Base-by-base conservation (phyloP, 805 yeast genomes). In the Candida wancherniae region DNA sequence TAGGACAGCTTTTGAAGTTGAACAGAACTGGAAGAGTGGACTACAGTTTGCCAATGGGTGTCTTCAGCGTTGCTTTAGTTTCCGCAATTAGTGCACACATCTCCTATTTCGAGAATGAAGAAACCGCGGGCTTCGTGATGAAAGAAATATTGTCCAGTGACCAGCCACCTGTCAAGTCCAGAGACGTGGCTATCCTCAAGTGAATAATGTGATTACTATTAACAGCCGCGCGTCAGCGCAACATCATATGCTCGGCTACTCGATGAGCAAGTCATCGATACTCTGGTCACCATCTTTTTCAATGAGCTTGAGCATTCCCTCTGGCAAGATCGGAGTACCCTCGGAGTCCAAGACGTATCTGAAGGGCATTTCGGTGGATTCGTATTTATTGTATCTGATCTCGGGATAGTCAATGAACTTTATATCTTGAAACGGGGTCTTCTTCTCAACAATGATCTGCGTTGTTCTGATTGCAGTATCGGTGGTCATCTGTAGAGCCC, bases 341-440 rank as follows among this genome's bases (percentile, higher is more conserved):
- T 69, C 45, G 0, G 50, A 55, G 45, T 83, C 84, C 36, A 79
- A 59, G 11, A 90, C 81, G 49, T 90, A 90, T 52, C 98, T 71
- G 63, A 90, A 90, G 3, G 98, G 98, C 98, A 90, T 90, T 53
- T 90, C 97, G 0, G 96, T 87, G 3, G 94, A 84, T 58, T 92
- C 98, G 50, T 84, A 76, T 54, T 80, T 81, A 58, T 69, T 80
- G 63, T 84, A 90, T 53, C 86, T 75, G 46, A 90, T 81, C 58
- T 90, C 97, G 3, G 98, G 98, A 53, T 84, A 87, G 55, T 92
- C 97, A 31, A 90, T 76, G 54, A 85, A 90, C 34, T 75, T 73
- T 40, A 92, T 85, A 30, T 83, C 73, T 40, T 82, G 84, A 47
- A 90, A 83, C 33, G 52, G 48, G 9, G 39, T 63, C 32, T 69